phyloP scores from a whole-genome alignment of 495 filamentous ascomycete genomes.

The Viridothelium virens region DNA sequence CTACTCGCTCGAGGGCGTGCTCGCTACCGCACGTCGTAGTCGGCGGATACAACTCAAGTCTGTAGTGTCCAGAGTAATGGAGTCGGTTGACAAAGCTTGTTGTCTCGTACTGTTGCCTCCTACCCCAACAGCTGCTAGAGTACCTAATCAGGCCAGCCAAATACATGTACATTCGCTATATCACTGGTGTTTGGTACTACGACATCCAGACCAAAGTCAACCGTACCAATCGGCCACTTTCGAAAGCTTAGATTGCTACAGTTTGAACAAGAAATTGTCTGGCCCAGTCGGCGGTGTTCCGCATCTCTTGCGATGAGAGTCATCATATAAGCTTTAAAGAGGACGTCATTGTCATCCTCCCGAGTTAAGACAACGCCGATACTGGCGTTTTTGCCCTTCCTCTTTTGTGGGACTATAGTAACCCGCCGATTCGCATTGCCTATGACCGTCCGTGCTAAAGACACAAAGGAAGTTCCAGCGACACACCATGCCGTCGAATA shows the following conservation, averaged over 20 bases:
- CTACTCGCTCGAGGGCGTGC: too few species aligned
- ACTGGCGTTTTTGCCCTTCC: background rate
- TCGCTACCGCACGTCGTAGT: too few species aligned
- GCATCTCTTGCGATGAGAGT: background rate
- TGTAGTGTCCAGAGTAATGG: too few species aligned
- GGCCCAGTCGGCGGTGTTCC: background rate
- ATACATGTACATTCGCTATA: background rate
- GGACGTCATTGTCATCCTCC: background rate
- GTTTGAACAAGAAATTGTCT: background rate
- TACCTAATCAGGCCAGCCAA: background rate
- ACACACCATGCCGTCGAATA: background rate
- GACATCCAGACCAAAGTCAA: background rate
- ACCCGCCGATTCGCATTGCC: background rate
- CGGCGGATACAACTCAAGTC: too few species aligned
- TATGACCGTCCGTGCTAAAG: background rate
- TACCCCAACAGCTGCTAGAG: too few species aligned
- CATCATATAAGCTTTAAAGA: background rate
- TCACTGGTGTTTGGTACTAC: background rate
- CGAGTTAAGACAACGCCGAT: background rate
- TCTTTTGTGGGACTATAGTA: background rate
- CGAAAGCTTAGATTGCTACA: background rate
- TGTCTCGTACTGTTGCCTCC: too few species aligned
- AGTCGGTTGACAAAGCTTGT: too few species aligned
- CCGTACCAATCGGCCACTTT: background rate
- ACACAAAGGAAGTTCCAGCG: background rate